These are phyloP conservation scores for Sambucus nigra DNA, from an alignment of 129 eudicot species.

Conservation along the genomic window DNA sequence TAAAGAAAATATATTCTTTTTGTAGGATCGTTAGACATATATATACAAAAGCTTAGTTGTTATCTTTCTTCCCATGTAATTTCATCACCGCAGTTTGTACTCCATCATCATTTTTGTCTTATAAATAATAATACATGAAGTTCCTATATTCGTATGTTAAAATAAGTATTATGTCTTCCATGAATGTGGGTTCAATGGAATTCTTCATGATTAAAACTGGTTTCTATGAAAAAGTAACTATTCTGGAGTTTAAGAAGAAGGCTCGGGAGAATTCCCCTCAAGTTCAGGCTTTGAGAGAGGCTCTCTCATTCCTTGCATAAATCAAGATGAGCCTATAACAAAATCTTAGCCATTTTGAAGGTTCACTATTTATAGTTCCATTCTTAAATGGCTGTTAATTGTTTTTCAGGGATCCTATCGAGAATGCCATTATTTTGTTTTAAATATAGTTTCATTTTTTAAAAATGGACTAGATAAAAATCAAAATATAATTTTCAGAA, in stretches of 20 bases:
- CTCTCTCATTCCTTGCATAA: conserved; percentile 90
- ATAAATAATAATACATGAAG: conserved; percentile 73
- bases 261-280: conserved; percentile 85
- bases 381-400: too few species aligned
- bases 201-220: conserved; percentile 95
- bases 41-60: too few species aligned
- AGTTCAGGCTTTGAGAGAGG: conserved; percentile 83
- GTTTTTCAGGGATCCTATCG: too few species aligned
- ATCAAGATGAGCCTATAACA: conserved; percentile 30
- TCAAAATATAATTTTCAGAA: too few species aligned
- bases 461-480: too few species aligned
- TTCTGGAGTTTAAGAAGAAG: conserved; percentile 69
- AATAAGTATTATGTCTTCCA: conserved; percentile 53
- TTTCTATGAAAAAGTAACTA: conserved; percentile 89
- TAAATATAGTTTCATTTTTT: too few species aligned
- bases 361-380: conserved; percentile 6
- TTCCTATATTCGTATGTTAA: conserved; percentile 77
- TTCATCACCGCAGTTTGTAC: too few species aligned
- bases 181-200: conserved; percentile 89
- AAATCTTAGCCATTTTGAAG: conserved; percentile 24
- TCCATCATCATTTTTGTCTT: too few species aligned
- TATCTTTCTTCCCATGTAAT: too few species aligned
- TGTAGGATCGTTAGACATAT: too few species aligned
- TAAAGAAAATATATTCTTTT: too few species aligned
- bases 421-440: too few species aligned